Evolutionary conservation across 129 eudicot species (phyloP), one percentile per base, ranked within the genome.

Genomic region (Calendula officinalis): DNA sequence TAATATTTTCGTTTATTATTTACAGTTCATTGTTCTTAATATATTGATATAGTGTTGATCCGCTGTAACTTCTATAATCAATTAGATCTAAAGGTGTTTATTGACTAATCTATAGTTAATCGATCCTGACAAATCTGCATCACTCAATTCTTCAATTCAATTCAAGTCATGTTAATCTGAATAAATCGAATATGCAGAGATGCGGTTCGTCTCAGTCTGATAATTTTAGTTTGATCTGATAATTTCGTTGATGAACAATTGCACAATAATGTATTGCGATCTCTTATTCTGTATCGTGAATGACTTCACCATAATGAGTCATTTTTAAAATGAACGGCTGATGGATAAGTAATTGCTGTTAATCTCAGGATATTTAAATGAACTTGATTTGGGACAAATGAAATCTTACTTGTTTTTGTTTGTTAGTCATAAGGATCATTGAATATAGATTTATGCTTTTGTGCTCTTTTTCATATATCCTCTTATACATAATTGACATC

Each of bases 401-500:
- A 15, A 12, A 40, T 5, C 41, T 66, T 39, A 13, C 32, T 13
- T 32, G 35, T 8, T 34, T 68, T 69, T 69, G 66, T 35, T 56
- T 69, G 59, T 27, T 60, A 33, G 12, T 50, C 56, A 13, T 54
- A 55, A n/a, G 63, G 72, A 40, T 67, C 35, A 33, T 32, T 30
- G 8, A 40, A 67, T 46, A 4, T n/a, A 41, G 33, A 43, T 32
- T 45, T 14, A 27, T 10, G 12, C 8, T 33, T 33, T 42, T 62
- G 17, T 60, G 51, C 22, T 60, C 15, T 13, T 44, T 32, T 14
- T 63, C 39, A 30, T 62, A 5, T 45, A 27, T 27, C 67, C 37
- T 42, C 10, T 42, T 12, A 56, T 56, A 22, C 43, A 5, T 56
- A 36, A 56, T 56, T 12, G 40, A 14, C 8, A 52, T 1, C 15